Conservation (phyloP, 352 stramenopile genomes). For the Peronospora farinosa region DNA sequence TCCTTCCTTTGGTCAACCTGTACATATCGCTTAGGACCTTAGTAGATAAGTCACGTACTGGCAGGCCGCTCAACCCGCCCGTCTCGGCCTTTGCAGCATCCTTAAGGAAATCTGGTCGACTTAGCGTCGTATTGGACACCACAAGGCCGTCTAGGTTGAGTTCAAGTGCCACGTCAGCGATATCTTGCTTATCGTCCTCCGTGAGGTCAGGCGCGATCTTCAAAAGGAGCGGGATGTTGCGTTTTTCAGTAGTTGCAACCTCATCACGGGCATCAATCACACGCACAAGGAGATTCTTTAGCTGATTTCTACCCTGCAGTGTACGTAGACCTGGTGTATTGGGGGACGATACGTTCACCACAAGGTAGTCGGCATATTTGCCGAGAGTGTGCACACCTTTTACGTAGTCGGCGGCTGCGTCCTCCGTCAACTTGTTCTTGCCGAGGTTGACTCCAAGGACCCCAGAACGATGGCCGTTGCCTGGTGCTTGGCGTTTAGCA, state of each 20-base stretch:
- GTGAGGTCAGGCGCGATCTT: constrained; percentile 97
- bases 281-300: constrained; percentile 68
- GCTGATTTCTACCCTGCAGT: constrained; percentile 71
- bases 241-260: constrained; percentile 46
- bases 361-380: constrained; percentile 95
- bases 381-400: constrained; percentile 87
- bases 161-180: constrained; percentile 86
- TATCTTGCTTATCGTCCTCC: constrained; percentile 92
- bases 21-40: constrained; percentile 94
- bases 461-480: constrained; percentile 47
- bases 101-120: constrained; percentile 75
- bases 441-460: constrained; percentile 95
- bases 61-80: constrained; percentile 93
- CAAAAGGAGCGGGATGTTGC: constrained; percentile 89
- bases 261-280: constrained; percentile 66
- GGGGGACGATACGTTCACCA: constrained; percentile 96
- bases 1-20: constrained; percentile 85
- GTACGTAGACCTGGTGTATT: constrained; percentile 90
- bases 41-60: constrained; percentile 91
- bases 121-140: constrained; percentile 96
- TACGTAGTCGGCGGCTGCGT: constrained; percentile 86
- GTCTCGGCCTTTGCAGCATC: constrained; percentile 74
- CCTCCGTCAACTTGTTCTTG: constrained; percentile 94
- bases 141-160: constrained; percentile 92
- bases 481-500: constrained; percentile 18